These are phyloP conservation scores for Septoria petroselini DNA, from an alignment of 2,329 filamentous ascomycete species.

Conservation along the genomic window DNA sequence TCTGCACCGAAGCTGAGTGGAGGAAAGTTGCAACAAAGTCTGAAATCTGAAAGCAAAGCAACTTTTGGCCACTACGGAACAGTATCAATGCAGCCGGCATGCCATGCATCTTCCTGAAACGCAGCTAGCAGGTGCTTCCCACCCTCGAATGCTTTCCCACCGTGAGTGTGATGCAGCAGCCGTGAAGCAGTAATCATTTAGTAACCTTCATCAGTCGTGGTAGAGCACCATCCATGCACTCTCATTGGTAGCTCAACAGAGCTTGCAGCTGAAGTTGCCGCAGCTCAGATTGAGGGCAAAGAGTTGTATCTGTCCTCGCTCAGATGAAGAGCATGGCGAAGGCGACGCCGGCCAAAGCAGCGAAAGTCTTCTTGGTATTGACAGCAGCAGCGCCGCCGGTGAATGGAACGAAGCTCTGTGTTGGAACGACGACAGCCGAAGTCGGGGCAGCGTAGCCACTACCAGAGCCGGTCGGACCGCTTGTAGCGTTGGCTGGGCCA, in stretches of 20 bases:
- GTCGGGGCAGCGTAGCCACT: background rate
- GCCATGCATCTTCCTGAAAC: too few relatives aligned
- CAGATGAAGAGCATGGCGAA: slow-evolving; percentile 10
- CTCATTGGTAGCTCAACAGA: background rate
- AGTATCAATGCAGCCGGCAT: too few relatives aligned
- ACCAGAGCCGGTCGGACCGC: background rate
- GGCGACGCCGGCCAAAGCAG: slow-evolving; percentile 8
- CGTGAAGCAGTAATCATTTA: slow-evolving; percentile 1
- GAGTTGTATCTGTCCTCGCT: background rate
- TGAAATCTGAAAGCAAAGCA: too few relatives aligned
- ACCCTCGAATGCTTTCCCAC: background rate
- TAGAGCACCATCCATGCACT: background rate
- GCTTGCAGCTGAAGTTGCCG: background rate
- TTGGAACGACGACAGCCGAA: background rate
- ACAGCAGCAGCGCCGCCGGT: slow-evolving; percentile 3
- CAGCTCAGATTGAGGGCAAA: too few relatives aligned
- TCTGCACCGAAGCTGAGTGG: too few relatives aligned
- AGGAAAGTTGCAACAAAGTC: too few relatives aligned
- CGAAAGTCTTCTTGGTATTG: slow-evolving; percentile 2
- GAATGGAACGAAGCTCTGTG: slow-evolving; percentile 8
- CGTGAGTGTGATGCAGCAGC: background rate
- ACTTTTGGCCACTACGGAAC: too few relatives aligned
- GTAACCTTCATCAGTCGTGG: background rate
- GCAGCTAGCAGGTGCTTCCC: too few relatives aligned
- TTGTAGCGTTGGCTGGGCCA: slow-evolving; percentile 3